phyloP scores from a whole-genome alignment of 345 rosid species.

The Adansonia digitata region DNA sequence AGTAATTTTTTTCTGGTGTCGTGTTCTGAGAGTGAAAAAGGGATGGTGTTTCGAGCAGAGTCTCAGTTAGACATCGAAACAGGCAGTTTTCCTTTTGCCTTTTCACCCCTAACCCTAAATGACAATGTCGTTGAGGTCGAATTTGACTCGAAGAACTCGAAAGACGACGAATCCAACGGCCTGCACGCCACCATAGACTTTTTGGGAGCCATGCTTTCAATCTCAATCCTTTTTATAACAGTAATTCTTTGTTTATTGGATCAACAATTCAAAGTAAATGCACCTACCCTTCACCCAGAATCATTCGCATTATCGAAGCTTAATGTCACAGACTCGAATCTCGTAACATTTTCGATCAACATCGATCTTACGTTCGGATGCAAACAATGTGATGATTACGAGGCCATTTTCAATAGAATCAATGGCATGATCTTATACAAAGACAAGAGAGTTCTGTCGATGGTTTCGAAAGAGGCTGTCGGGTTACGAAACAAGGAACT shows the following conservation, averaged over 20 bases:
- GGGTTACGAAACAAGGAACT: not conserved
- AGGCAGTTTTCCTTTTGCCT: not conserved
- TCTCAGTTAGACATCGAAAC: too few relatives aligned
- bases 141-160: not conserved
- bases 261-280: not conserved
- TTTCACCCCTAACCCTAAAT: not conserved
- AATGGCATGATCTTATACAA: not conserved
- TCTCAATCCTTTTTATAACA: not conserved
- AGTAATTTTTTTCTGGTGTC: too few relatives aligned
- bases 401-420: not conserved
- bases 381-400: not conserved
- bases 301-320: not conserved
- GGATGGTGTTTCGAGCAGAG: not conserved
- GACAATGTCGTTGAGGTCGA: not conserved
- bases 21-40: too few relatives aligned
- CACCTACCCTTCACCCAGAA: not conserved
- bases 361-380: not conserved
- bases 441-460: not conserved
- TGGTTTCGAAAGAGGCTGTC: not conserved
- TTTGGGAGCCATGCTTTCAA: not conserved
- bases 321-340: not conserved
- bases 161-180: not conserved
- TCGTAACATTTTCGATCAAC: not conserved
- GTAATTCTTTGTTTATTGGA: not conserved
- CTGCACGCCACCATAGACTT: not conserved